Evolutionary conservation across 495 filamentous ascomycete species (phyloP).

Genomic region (Lasiosphaeris hirsuta): DNA sequence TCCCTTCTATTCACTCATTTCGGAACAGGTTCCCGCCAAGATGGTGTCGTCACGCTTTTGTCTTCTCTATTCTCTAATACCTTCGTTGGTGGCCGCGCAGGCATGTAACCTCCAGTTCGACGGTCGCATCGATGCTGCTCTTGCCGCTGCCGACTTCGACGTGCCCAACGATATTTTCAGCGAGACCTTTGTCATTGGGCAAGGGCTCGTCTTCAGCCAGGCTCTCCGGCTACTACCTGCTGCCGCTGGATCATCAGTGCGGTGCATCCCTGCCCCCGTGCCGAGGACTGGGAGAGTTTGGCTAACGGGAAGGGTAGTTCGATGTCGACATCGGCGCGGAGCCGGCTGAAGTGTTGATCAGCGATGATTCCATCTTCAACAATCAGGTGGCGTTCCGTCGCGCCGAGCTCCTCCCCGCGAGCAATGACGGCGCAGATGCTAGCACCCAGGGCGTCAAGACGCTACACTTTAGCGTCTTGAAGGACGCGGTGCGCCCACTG

Average conservation of each 20-base stretch:
- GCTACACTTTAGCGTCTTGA: constrained; percentile 47
- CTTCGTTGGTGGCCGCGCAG: constrained; percentile 21
- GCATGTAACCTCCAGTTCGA: constrained; percentile 37
- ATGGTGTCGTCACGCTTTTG: neutral
- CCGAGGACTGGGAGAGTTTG: neutral
- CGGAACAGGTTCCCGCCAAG: neutral
- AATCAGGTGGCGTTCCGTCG: constrained; percentile 47
- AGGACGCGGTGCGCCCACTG: constrained; percentile 39
- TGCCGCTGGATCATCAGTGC: constrained; percentile 23
- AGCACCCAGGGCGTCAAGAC: constrained; percentile 45
- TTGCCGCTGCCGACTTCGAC: constrained; percentile 30
- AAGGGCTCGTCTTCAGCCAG: constrained; percentile 28
- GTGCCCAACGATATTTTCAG: constrained; percentile 30
- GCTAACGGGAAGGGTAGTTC: constrained; percentile 22
- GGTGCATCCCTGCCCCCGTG: neutral
- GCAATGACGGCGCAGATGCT: constrained; percentile 43
- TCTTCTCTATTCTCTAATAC: constrained; percentile 1
- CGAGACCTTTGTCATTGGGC: constrained; percentile 31
- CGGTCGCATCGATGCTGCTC: constrained; percentile 28
- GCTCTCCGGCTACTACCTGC: constrained; percentile 24
- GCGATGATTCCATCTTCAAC: constrained; percentile 50
- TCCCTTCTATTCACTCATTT: constrained; percentile 2
- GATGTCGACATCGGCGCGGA: constrained; percentile 23
- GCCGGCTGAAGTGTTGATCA: constrained; percentile 33
- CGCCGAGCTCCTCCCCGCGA: constrained; percentile 43